phyloP scores from a whole-genome alignment of 2,329 filamentous ascomycete species.

The Chalaropsis thielavioides region DNA sequence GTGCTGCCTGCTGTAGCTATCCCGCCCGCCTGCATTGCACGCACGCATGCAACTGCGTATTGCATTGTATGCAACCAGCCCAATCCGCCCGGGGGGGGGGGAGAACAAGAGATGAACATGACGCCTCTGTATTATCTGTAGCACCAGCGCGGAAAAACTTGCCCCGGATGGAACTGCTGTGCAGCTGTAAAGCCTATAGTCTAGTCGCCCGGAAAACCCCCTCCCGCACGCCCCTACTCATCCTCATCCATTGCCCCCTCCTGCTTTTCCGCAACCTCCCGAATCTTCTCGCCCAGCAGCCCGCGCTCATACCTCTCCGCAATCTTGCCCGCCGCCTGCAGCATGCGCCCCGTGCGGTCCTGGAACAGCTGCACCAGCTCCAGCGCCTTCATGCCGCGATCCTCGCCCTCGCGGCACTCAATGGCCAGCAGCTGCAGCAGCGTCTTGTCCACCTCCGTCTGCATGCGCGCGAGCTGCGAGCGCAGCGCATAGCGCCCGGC shows the following conservation, averaged over 20 bases:
- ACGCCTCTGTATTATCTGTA: not conserved
- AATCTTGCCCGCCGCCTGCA: conserved; percentile 81
- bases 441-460: conserved; percentile 79
- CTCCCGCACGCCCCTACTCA: not conserved
- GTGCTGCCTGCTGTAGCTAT: too few relatives aligned
- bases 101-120: not conserved
- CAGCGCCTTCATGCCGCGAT: conserved; percentile 83
- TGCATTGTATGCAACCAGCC: too few relatives aligned
- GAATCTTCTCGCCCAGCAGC: conserved; percentile 80
- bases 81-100: too few relatives aligned
- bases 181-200: not conserved
- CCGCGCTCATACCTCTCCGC: conserved; percentile 69
- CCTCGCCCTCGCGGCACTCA: conserved; percentile 86
- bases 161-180: not conserved
- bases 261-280: conserved; percentile 27
- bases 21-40: too few relatives aligned
- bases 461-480: conserved; percentile 50
- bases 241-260: conserved; percentile 11
- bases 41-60: too few relatives aligned
- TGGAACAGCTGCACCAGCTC: conserved; percentile 80
- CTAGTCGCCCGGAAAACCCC: too few relatives aligned
- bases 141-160: not conserved
- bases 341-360: conserved; percentile 73
- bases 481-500: conserved; percentile 40
- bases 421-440: conserved; percentile 75